phyloP scores from a whole-genome alignment of 2,329 filamentous ascomycete genomes.

The Sporothrix curviconia region DNA sequence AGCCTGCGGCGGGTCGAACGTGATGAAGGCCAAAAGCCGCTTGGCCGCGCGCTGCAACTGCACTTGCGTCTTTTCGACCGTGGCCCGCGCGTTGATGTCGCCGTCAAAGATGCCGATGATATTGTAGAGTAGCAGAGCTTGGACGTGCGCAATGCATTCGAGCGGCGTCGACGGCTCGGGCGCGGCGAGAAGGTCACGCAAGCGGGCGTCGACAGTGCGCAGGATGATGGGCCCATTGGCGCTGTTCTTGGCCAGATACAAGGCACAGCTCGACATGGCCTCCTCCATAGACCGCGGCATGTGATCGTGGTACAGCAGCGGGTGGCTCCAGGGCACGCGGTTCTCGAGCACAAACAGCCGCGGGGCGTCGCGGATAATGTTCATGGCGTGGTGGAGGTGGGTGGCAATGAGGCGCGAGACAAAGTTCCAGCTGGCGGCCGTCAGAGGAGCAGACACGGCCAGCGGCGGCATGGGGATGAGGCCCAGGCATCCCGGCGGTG shows the following conservation, averaged over 20 bases:
- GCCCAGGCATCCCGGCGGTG: not conserved
- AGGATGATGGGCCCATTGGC: conserved; percentile 43
- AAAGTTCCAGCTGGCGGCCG: not conserved
- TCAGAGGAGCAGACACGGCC: not conserved
- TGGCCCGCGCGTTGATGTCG: conserved; percentile 30
- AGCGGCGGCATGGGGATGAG: not conserved
- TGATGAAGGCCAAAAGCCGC: conserved; percentile 24
- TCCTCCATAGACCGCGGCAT: conserved; percentile 50
- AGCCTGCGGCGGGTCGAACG: not conserved
- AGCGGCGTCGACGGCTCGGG: conserved; percentile 25
- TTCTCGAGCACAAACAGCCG: conserved; percentile 42
- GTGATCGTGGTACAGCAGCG: conserved; percentile 40
- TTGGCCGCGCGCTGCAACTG: conserved; percentile 30
- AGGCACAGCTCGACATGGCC: conserved; percentile 45
- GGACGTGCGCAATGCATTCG: conserved; percentile 32
- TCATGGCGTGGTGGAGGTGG: conserved; percentile 39
- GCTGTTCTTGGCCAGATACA: conserved; percentile 44
- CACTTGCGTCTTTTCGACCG: conserved; percentile 26
- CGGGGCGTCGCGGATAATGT: conserved; percentile 45
- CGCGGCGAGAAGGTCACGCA: conserved; percentile 35
- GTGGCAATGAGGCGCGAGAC: conserved; percentile 15
- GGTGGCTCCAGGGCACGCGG: conserved; percentile 48
- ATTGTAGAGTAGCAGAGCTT: conserved; percentile 40
- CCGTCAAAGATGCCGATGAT: conserved; percentile 41
- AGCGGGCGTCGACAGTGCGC: conserved; percentile 39